Base-by-base conservation (phyloP, 371 early-diverging fungal genomes). In the Mucor racemosus region DNA sequence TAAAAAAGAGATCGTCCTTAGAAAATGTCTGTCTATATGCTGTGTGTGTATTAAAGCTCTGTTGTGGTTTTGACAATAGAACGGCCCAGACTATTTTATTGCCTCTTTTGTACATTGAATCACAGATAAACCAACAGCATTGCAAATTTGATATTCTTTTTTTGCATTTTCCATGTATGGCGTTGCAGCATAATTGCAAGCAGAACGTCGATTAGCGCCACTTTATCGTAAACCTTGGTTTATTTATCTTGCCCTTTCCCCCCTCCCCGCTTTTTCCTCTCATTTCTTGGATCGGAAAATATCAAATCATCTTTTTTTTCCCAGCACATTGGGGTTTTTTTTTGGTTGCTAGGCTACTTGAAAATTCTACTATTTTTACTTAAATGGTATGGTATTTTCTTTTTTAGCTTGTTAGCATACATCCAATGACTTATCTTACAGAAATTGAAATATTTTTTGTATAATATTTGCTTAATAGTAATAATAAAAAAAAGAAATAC, bases 61-160 rank as follows among this genome's bases (percentile, higher is more conserved):
- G n/a, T 57, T 57, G 31, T 17, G 9, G 44, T 35, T 35, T 57
- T 33, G 42, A 64, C 65, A 60, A 60, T 39, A 21, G 55, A 42
- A 55, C 42, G 41, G 42, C 41, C 56, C 56, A 64, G 64, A 56
- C 56, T 13, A n/a, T 58, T n/a, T 56, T 36, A 56, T 56, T 56
- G 56, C 56, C 56, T 56, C 35, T 56, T 56, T 56, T 56, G 36
- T 36, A 56, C 34, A 35, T 56, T 35, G 36, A 56, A 56, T 36
- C 17, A 9, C 56, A 56, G 58, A 34, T 36, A 40, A 26, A 58
- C 39, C 58, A 58, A 36, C 58, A 40, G 13, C 17, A 39, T 21
- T 39, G 14, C 40, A 39, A 13, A 35, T 8, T 40, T 39, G 19
- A 2, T 21, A 40, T 19, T 35, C 9, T 56, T 15, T 35, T 21